Conservation (phyloP, 2,329 filamentous ascomycete genomes). For the Trichoderma sp. region DNA sequence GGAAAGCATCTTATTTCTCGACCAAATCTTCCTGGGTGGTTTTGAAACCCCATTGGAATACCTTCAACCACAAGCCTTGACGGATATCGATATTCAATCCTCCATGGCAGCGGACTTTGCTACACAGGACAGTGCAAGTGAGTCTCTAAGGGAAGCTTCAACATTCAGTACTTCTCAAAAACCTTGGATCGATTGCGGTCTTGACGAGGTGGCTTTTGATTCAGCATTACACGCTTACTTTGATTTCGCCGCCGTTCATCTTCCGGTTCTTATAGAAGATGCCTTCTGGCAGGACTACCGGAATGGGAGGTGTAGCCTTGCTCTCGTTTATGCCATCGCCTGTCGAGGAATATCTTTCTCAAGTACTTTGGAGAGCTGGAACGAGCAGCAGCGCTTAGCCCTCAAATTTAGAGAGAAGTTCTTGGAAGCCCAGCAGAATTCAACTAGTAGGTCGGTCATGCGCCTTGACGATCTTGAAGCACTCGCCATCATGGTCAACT, state of each 20-base stretch:
- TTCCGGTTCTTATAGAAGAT: slow-evolving; percentile 5
- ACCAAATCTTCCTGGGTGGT: not conserved
- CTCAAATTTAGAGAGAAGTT: not conserved
- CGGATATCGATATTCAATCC: not conserved
- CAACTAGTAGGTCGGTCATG: not conserved
- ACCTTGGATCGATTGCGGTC: not conserved
- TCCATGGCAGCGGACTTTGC: not conserved
- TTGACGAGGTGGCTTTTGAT: not conserved
- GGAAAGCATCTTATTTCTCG: not conserved
- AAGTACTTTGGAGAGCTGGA: not conserved
- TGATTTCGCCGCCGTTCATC: not conserved
- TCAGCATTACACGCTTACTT: slow-evolving; percentile 4
- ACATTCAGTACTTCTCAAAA: not conserved
- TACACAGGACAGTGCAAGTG: not conserved
- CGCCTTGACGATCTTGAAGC: slow-evolving; percentile 5
- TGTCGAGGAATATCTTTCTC: not conserved
- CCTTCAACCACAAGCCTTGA: not conserved
- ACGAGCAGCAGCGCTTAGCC: not conserved
- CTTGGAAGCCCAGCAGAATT: not conserved
- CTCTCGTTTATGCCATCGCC: slow-evolving; percentile 1
- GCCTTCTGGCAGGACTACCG: slow-evolving; percentile 6
- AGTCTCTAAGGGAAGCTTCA: not conserved
- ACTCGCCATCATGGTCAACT: not conserved
- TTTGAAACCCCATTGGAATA: not conserved
- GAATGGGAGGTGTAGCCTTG: not conserved